Conservation (phyloP, 192 early-diverging fungal species). For the Powellomyces hirtus region DNA sequence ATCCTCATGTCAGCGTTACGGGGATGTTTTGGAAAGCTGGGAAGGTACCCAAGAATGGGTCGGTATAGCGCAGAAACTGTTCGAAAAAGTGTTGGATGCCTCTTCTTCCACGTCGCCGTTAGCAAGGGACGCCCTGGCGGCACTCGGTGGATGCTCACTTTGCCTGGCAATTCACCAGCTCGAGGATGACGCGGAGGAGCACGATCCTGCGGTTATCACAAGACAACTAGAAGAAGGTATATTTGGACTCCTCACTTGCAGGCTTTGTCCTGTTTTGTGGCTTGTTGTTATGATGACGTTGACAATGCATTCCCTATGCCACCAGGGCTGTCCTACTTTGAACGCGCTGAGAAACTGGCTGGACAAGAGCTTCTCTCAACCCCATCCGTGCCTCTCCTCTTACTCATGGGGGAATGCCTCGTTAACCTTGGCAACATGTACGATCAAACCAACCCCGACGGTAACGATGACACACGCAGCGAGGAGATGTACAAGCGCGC, state of each 20-base stretch:
- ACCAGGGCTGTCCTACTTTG: neutral
- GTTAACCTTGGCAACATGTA: slow-evolving; percentile 23
- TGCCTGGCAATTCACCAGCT: slow-evolving; percentile 12
- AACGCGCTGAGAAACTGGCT: neutral
- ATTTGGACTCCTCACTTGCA: neutral
- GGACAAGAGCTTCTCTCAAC: neutral
- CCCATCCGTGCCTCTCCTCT: neutral
- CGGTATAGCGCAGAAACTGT: slow-evolving; percentile 6
- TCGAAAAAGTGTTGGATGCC: neutral
- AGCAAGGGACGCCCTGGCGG: slow-evolving; percentile 10
- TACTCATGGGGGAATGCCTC: slow-evolving; percentile 10
- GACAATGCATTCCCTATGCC: neutral
- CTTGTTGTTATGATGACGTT: neutral
- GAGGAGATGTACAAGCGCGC: slow-evolving; percentile 20
- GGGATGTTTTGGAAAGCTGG: neutral
- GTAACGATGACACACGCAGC: neutral
- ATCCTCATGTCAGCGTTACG: slow-evolving; percentile 9
- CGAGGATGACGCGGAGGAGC: slow-evolving; percentile 11
- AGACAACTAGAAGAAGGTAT: too few relatives aligned
- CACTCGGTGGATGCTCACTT: slow-evolving; percentile 14
- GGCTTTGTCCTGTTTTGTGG: neutral
- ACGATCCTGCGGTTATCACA: too few relatives aligned
- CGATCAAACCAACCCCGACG: slow-evolving; percentile 6
- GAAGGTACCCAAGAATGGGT: slow-evolving; percentile 15
- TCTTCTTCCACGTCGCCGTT: neutral